These are phyloP conservation scores for Tilletia caries DNA, from an alignment of 1,284 basidiomycete species.

Conservation along the genomic window DNA sequence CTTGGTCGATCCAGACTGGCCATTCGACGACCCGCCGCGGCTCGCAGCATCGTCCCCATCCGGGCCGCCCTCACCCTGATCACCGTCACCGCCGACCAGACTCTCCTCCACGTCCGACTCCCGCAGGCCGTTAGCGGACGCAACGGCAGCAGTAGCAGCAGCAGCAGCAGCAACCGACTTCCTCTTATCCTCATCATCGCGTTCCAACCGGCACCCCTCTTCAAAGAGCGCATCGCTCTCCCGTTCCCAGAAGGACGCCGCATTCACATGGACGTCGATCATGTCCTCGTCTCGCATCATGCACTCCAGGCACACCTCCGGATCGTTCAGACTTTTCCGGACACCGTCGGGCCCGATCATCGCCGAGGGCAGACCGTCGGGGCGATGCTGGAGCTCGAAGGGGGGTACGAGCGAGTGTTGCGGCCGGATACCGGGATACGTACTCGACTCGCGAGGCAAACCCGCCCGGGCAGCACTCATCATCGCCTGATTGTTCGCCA, in stretches of 20 bases:
- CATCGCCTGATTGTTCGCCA: not conserved
- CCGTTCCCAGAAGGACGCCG: conserved; percentile 83
- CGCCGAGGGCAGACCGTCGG: conserved; percentile 43
- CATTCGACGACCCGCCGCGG: not conserved
- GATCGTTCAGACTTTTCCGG: conserved; percentile 44
- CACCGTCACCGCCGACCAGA: not conserved
- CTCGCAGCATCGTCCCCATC: no score
- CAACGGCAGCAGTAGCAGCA: no score
- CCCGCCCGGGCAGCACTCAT: not conserved
- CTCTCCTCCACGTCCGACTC: no score
- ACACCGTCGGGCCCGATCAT: conserved; percentile 45
- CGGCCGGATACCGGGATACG: conserved; percentile 45
- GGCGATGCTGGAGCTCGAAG: conserved; percentile 51
- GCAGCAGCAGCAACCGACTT: not conserved
- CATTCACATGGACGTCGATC: conserved; percentile 86
- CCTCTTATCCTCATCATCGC: conserved; percentile 28
- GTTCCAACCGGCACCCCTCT: conserved; percentile 72
- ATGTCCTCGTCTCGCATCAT: conserved; percentile 99
- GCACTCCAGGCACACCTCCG: conserved; percentile 92
- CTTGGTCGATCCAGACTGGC: not conserved
- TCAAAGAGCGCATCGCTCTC: conserved; percentile 78
- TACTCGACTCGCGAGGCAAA: conserved; percentile 14
- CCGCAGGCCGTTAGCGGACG: no score
- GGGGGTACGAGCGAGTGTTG: conserved; percentile 49
- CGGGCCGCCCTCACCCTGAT: no score